These are phyloP conservation scores for Dioscorea cayenensis DNA, from an alignment of 116 monocot genomes.

Conservation along the genomic window DNA sequence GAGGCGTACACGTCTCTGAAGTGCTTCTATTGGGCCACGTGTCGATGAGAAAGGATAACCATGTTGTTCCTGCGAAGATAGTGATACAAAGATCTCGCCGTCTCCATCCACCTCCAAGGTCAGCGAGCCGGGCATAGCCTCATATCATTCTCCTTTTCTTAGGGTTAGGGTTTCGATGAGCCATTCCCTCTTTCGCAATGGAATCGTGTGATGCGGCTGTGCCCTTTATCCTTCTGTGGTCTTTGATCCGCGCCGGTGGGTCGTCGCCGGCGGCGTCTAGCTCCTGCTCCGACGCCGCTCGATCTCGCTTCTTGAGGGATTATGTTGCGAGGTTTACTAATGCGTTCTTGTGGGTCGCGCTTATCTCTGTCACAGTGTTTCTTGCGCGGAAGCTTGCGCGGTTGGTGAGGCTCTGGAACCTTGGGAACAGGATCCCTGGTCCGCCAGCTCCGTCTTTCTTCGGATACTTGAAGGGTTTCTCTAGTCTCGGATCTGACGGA, in stretches of 20 bases:
- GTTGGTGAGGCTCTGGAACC: conserved; percentile 33
- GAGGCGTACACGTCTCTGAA: too few relatives aligned
- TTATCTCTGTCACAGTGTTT: conserved; percentile 36
- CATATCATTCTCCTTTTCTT: background rate
- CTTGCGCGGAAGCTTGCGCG: conserved; percentile 25
- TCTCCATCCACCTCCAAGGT: background rate
- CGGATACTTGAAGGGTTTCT: conserved; percentile 17
- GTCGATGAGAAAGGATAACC: too few relatives aligned
- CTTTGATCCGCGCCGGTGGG: background rate
- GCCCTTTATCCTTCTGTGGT: background rate
- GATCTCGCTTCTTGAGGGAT: conserved; percentile 18
- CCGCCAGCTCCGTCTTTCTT: conserved; percentile 32
- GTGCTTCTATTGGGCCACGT: too few relatives aligned
- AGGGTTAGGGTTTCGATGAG: conserved; percentile 3
- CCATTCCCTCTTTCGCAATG: background rate
- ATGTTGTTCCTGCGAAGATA: too few relatives aligned
- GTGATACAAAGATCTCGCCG: background rate
- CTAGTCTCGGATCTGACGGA: conserved; percentile 8
- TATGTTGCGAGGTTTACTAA: conserved; percentile 41
- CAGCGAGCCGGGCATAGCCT: background rate
- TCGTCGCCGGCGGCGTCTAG: background rate
- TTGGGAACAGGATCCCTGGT: conserved; percentile 42
- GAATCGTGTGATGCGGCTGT: background rate
- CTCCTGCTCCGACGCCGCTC: background rate
- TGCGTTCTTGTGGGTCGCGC: conserved; percentile 39